Conservation (phyloP, 2,329 filamentous ascomycete species). For the Fonsecaea monophora region DNA sequence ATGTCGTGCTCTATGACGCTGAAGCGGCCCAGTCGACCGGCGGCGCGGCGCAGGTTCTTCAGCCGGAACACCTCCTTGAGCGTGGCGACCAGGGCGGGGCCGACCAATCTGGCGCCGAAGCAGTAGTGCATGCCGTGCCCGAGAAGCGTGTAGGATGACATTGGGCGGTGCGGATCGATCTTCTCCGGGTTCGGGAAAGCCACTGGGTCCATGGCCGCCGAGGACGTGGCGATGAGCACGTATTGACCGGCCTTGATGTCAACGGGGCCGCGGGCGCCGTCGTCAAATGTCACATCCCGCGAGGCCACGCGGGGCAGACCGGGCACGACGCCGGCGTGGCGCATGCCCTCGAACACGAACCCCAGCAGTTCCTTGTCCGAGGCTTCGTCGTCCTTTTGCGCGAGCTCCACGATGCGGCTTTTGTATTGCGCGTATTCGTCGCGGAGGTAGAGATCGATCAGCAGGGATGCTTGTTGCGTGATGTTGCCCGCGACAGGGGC, state of each 20-base stretch:
- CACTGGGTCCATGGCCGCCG: slow-evolving; percentile 46
- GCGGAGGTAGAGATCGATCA: slow-evolving; percentile 61
- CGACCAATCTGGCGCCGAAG: slow-evolving; percentile 51
- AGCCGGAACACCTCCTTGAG: slow-evolving; percentile 55
- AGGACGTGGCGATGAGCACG: slow-evolving; percentile 47
- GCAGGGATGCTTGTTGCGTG: slow-evolving; percentile 60
- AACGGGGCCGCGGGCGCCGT: slow-evolving; percentile 57
- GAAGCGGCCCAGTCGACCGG: slow-evolving; percentile 51
- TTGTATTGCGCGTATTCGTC: slow-evolving; percentile 60
- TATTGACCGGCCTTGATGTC: slow-evolving; percentile 54
- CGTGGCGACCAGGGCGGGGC: slow-evolving; percentile 50
- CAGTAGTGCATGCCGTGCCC: slow-evolving; percentile 52
- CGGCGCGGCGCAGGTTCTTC: slow-evolving; percentile 51
- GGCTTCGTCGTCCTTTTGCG: slow-evolving; percentile 52
- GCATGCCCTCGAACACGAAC: slow-evolving; percentile 63
- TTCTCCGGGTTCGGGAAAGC: slow-evolving; percentile 49
- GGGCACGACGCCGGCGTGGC: slow-evolving; percentile 59
- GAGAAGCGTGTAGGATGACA: slow-evolving; percentile 50
- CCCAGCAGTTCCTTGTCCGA: slow-evolving; percentile 58
- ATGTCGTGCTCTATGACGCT: slow-evolving; percentile 54
- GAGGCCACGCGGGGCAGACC: slow-evolving; percentile 60
- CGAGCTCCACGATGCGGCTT: slow-evolving; percentile 58
- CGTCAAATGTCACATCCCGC: slow-evolving; percentile 51
- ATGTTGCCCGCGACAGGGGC: slow-evolving; percentile 60
- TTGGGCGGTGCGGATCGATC: slow-evolving; percentile 52